Evolutionary conservation across 2,329 filamentous ascomycete species (phyloP).

Genomic region (Lachnellula subtilissima): DNA sequence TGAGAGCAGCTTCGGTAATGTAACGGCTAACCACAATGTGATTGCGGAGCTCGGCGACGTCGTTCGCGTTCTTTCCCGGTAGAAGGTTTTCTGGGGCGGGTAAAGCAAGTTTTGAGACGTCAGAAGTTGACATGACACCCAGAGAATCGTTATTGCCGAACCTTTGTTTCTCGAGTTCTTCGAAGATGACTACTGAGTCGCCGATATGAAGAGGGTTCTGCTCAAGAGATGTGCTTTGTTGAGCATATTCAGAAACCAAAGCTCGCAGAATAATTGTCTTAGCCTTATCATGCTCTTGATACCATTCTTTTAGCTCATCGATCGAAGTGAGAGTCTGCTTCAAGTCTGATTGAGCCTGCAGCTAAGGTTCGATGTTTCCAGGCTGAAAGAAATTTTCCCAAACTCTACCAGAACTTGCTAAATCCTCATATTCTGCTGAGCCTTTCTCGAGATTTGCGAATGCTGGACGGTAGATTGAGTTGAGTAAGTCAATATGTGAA

Average conservation of each 20-base stretch:
- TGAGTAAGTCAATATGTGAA: background rate
- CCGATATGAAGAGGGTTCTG: constrained; percentile 12
- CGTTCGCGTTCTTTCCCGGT: constrained; percentile 1
- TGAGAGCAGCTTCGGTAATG: constrained; percentile 15
- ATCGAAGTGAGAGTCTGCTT: constrained; percentile 2
- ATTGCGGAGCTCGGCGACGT: constrained; percentile 19
- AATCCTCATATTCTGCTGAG: constrained; percentile 14
- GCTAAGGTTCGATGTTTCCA: constrained; percentile 8
- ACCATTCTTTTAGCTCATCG: constrained; percentile 7
- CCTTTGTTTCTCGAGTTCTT: constrained; percentile 1
- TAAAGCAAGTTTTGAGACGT: constrained; percentile 3
- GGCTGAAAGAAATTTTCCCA: constrained; percentile 25
- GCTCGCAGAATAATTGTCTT: constrained; percentile 9
- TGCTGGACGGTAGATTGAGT: constrained; percentile 2
- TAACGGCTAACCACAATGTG: constrained; percentile 23
- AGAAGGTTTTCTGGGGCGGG: constrained; percentile 4
- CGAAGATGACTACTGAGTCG: constrained; percentile 11
- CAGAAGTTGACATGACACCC: constrained; percentile 1
- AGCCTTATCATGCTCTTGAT: constrained; percentile 1
- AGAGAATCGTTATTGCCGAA: constrained; percentile 3
- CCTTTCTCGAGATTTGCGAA: constrained; percentile 3
- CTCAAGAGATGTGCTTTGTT: constrained; percentile 25
- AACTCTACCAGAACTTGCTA: constrained; percentile 20
- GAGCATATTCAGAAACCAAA: constrained; percentile 14
- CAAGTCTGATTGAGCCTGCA: constrained; percentile 4